A percentile compares a stretch with the other conserved stretches of the same genome.
Evolutionary conservation across 2,329 filamentous ascomycete genomes (phyloP).

Genomic region (Zasmidium angulare): DNA sequence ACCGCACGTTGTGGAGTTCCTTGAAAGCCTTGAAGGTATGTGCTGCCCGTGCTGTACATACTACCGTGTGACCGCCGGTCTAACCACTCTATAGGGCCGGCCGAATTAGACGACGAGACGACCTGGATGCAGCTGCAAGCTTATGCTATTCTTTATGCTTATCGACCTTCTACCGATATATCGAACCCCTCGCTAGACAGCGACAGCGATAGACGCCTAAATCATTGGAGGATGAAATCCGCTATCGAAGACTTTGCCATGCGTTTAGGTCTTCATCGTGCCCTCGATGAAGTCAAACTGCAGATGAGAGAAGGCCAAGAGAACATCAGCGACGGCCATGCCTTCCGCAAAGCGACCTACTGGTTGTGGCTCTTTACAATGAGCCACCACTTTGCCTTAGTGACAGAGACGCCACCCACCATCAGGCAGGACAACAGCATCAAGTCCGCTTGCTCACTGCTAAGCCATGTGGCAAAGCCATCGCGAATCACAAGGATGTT

Average conservation of each 20-base stretch:
- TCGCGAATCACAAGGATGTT: constrained; percentile 5
- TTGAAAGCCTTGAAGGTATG: neutral
- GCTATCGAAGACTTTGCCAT: constrained; percentile 5
- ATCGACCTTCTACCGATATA: constrained; percentile 3
- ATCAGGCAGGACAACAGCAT: constrained; percentile 9
- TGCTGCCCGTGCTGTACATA: neutral
- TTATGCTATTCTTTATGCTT: constrained; percentile 7
- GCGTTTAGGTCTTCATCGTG: constrained; percentile 4
- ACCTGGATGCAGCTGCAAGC: constrained; percentile 10
- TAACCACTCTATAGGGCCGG: neutral
- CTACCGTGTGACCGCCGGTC: too few species aligned
- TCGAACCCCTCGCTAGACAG: neutral
- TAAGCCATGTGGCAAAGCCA: constrained; percentile 2
- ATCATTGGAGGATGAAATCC: constrained; percentile 7
- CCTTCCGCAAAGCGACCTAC: constrained; percentile 6
- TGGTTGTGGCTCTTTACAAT: constrained; percentile 10
- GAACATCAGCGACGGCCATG: neutral
- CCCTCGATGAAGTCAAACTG: neutral
- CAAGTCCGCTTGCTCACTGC: constrained; percentile 1
- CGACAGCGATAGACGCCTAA: neutral
- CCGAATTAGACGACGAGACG: neutral
- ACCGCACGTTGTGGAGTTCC: constrained; percentile 3
- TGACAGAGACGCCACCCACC: constrained; percentile 6
- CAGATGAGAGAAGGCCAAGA: neutral
- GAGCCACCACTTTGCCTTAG: constrained; percentile 5